Evolutionary conservation across 805 yeast species (phyloP).

Genomic region (Pichia membranifaciens): DNA sequence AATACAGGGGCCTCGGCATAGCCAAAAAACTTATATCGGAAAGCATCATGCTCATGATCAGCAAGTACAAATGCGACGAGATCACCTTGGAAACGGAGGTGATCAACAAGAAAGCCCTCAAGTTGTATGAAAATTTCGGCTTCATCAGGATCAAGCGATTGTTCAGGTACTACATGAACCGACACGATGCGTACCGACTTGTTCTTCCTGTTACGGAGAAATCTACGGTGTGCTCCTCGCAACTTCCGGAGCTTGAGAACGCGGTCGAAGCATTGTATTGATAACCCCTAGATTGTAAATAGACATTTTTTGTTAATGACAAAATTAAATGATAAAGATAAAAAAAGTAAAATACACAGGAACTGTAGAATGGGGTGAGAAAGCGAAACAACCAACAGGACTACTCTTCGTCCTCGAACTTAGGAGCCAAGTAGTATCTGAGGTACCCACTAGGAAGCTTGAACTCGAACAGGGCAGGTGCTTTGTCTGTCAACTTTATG

Average conservation of each 20-base stretch:
- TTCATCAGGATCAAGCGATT: conserved; percentile 45
- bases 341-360: conserved; percentile 5
- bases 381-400: neutral
- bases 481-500: conserved; percentile 79
- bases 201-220: conserved; percentile 72
- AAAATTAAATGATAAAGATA: conserved; percentile 4
- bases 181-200: conserved; percentile 87
- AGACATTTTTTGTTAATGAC: neutral
- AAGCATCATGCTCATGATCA: conserved; percentile 60
- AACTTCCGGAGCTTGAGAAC: conserved; percentile 18
- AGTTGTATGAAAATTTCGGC: conserved; percentile 35
- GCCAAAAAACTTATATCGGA: conserved; percentile 65
- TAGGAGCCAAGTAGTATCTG: conserved; percentile 95
- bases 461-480: conserved; percentile 93
- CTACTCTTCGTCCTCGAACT: conserved; percentile 86
- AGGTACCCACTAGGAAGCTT: conserved; percentile 86
- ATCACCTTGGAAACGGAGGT: conserved; percentile 92
- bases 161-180: conserved; percentile 81
- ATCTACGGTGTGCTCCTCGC: conserved; percentile 48
- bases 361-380: neutral
- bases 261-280: conserved; percentile 24
- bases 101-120: conserved; percentile 43
- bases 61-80: conserved; percentile 69
- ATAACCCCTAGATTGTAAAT: neutral
- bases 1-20: conserved; percentile 71